Percentiles rank a stretch among this genome's conserved stretches.
phyloP scores from a whole-genome alignment of 306 rosid species.

The Oxytropis ochrocephala region DNA sequence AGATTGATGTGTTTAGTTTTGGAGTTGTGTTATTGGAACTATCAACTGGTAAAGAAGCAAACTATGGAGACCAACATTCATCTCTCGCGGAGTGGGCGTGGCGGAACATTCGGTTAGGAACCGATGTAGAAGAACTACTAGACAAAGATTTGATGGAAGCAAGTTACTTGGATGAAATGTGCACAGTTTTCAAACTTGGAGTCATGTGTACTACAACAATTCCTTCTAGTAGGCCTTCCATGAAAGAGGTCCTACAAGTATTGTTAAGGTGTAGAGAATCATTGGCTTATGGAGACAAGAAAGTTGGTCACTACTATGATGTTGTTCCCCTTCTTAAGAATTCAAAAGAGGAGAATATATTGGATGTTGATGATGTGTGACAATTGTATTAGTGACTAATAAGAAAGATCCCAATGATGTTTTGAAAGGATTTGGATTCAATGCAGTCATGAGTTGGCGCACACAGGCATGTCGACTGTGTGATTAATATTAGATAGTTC shows the following conservation, averaged over 20 bases:
- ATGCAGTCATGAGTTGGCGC: too few relatives aligned
- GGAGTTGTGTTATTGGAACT: constrained; percentile 54
- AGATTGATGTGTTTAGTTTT: constrained; percentile 69
- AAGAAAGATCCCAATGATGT: background rate
- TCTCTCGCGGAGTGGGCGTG: constrained; percentile 27
- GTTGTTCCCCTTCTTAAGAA: constrained; percentile 25
- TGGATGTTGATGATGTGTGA: background rate
- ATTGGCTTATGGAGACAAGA: background rate
- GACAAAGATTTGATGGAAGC: constrained; percentile 27
- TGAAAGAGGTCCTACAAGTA: constrained; percentile 19
- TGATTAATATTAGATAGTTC: too few relatives aligned
- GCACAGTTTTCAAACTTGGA: constrained; percentile 29
- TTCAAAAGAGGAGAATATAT: constrained; percentile 7
- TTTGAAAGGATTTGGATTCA: background rate
- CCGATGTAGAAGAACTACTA: constrained; percentile 19
- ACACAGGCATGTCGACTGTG: too few relatives aligned
- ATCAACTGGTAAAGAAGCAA: constrained; percentile 32
- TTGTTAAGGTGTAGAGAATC: constrained; percentile 15
- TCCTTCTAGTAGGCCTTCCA: constrained; percentile 28
- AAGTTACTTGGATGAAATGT: constrained; percentile 19
- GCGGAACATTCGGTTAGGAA: constrained; percentile 16
- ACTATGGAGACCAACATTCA: constrained; percentile 25
- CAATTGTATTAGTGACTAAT: background rate
- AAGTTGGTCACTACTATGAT: constrained; percentile 14
- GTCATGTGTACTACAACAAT: constrained; percentile 27